Percentiles rank a stretch among this genome's conserved stretches.
phyloP scores from a whole-genome alignment of 2,329 filamentous ascomycete genomes.

The Talaromyces rugulosus region DNA sequence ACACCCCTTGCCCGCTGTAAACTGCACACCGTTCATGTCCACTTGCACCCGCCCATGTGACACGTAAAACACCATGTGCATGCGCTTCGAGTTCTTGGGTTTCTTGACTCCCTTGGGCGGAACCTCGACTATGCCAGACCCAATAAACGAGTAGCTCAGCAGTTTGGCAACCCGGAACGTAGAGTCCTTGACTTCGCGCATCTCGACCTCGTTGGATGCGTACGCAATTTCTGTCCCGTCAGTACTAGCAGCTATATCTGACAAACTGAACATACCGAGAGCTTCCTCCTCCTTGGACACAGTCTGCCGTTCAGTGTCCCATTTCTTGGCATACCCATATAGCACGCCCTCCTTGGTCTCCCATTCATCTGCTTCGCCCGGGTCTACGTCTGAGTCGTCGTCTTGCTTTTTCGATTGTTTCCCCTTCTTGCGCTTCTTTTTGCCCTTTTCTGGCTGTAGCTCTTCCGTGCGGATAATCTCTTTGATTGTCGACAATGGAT shows the following conservation, averaged over 20 bases:
- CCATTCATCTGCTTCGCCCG: slow-evolving; percentile 38
- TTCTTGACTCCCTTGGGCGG: slow-evolving; percentile 79
- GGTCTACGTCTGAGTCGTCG: slow-evolving; percentile 35
- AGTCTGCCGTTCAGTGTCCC: slow-evolving; percentile 37
- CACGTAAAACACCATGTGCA: slow-evolving; percentile 97
- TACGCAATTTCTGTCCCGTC: slow-evolving; percentile 55
- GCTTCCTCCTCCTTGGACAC: slow-evolving; percentile 37
- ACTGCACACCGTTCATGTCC: slow-evolving; percentile 55
- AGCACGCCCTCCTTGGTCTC: slow-evolving; percentile 42
- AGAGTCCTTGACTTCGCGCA: slow-evolving; percentile 57
- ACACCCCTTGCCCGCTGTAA: slow-evolving; percentile 80
- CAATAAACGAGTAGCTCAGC: slow-evolving; percentile 78
- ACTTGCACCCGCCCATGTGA: slow-evolving; percentile 78
- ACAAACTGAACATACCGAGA: slow-evolving; percentile 28
- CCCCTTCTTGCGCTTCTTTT: slow-evolving; percentile 30
- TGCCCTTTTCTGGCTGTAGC: slow-evolving; percentile 42
- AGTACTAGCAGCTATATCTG: slow-evolving; percentile 7
- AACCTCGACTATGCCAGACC: slow-evolving; percentile 83
- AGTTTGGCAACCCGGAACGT: slow-evolving; percentile 88
- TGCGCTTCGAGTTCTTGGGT: slow-evolving; percentile 86
- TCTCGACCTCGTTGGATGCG: slow-evolving; percentile 53
- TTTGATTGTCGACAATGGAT: slow-evolving; percentile 67
- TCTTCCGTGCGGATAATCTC: slow-evolving; percentile 73
- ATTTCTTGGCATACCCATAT: slow-evolving; percentile 41
- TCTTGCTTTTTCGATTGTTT: slow-evolving; percentile 32